Conservation (phyloP, 176 grass and related monocot species). For the Eleusine coracana region DNA sequence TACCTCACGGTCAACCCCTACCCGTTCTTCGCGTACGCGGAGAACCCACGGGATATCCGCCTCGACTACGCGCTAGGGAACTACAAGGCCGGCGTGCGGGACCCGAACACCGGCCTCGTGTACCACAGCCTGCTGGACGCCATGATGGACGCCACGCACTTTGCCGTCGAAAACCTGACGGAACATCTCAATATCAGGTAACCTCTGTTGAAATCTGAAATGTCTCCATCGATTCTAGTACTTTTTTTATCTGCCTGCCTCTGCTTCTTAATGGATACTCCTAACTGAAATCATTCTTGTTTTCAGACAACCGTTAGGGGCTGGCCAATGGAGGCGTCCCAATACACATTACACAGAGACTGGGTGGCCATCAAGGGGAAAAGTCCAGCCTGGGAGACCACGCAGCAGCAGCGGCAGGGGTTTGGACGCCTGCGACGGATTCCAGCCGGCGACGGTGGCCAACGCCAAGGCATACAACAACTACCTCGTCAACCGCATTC, state of each 20-base stretch:
- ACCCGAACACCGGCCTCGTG: neutral
- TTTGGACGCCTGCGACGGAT: neutral
- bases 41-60: neutral
- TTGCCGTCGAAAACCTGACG: neutral
- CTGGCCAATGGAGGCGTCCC: too few species aligned
- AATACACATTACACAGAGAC: neutral
- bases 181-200: neutral
- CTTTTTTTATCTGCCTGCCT: too few species aligned
- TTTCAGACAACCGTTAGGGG: too few species aligned
- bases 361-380: neutral
- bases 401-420: neutral
- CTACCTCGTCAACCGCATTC: neutral
- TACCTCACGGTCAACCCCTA: neutral
- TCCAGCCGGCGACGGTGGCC: neutral
- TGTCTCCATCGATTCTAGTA: too few species aligned
- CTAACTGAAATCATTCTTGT: too few species aligned
- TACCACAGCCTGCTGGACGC: neutral
- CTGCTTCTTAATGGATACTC: too few species aligned
- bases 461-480: neutral
- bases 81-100: neutral
- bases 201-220: neutral
- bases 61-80: neutral
- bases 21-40: constrained; percentile 2
- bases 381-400: neutral
- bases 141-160: neutral